Percentiles rank a stretch among this genome's conserved stretches.
phyloP scores from a whole-genome alignment of 371 early-diverging fungal genomes.

The Mortierella sp. region DNA sequence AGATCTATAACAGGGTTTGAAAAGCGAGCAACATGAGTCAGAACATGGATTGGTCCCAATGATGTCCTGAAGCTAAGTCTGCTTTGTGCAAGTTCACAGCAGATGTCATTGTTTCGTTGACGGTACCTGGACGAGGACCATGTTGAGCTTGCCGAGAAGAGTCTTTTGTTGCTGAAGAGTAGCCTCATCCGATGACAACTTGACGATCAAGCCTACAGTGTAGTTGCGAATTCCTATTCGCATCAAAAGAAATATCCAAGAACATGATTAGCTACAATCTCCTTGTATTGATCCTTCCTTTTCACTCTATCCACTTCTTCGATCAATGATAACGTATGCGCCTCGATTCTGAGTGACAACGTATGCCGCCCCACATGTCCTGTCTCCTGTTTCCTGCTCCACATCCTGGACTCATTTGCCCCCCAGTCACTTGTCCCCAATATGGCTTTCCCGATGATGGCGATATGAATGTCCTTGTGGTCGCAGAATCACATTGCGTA shows the following conservation, averaged over 20 bases:
- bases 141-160: slow-evolving; percentile 92
- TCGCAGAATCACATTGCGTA: slow-evolving; percentile 48
- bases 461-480: not conserved
- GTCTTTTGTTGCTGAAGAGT: slow-evolving; percentile 78
- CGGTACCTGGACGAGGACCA: slow-evolving; percentile 94
- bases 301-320: no score
- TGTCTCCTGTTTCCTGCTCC: no score
- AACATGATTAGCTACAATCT: not conserved
- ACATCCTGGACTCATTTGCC: no score
- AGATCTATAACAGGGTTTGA: slow-evolving; percentile 73
- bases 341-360: not conserved
- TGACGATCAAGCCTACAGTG: slow-evolving; percentile 91
- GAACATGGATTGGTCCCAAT: slow-evolving; percentile 7
- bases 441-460: slow-evolving; percentile 5
- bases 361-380: not conserved
- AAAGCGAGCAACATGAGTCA: not conserved
- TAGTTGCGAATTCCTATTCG: slow-evolving; percentile 92
- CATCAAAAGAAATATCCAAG: not conserved
- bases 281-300: not conserved
- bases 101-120: not conserved
- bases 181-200: slow-evolving; percentile 88
- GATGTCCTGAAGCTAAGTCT: not conserved
- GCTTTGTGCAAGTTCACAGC: not conserved
- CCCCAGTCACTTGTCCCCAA: not conserved
- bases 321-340: not conserved